These are phyloP conservation scores for Starmera dryadoides DNA, from an alignment of 805 yeast species.

Conservation along the genomic window DNA sequence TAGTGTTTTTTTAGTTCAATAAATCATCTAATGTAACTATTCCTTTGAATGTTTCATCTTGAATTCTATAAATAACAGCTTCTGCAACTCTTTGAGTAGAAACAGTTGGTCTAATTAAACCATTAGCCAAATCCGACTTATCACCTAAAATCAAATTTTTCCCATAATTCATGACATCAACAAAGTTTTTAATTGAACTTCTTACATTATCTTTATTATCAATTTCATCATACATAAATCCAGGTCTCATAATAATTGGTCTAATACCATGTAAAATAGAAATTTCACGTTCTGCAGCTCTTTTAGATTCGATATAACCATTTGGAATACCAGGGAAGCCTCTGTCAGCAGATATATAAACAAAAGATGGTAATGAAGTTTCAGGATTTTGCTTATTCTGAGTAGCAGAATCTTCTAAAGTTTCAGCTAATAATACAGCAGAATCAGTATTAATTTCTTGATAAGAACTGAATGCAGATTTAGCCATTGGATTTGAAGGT, in stretches of 20 bases:
- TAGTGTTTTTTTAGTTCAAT: slow-evolving; percentile 6
- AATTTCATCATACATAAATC: slow-evolving; percentile 66
- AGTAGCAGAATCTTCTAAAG: slow-evolving; percentile 30
- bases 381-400: slow-evolving; percentile 10
- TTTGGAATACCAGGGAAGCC: slow-evolving; percentile 61
- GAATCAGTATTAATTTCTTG: slow-evolving; percentile 63
- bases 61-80: slow-evolving; percentile 47
- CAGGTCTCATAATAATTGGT: slow-evolving; percentile 68
- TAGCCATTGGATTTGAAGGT: slow-evolving; percentile 53
- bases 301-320: slow-evolving; percentile 68
- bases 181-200: slow-evolving; percentile 30
- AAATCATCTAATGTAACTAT: slow-evolving; percentile 52
- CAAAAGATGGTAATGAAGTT: slow-evolving; percentile 37
- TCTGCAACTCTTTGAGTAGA: slow-evolving; percentile 65
- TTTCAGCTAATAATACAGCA: slow-evolving; percentile 56
- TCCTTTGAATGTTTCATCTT: slow-evolving; percentile 44
- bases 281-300: slow-evolving; percentile 66
- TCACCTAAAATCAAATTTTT: slow-evolving; percentile 34
- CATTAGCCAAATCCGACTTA: slow-evolving; percentile 34
- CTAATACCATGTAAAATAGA: slow-evolving; percentile 40
- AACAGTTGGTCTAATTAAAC: slow-evolving; percentile 50
- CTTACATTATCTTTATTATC: slow-evolving; percentile 27
- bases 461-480: slow-evolving; percentile 38
- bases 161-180: slow-evolving; percentile 36
- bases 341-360: slow-evolving; percentile 75